These are phyloP conservation scores for Ganoderma boninense DNA, from an alignment of 1,284 basidiomycete genomes.

Conservation along the genomic window DNA sequence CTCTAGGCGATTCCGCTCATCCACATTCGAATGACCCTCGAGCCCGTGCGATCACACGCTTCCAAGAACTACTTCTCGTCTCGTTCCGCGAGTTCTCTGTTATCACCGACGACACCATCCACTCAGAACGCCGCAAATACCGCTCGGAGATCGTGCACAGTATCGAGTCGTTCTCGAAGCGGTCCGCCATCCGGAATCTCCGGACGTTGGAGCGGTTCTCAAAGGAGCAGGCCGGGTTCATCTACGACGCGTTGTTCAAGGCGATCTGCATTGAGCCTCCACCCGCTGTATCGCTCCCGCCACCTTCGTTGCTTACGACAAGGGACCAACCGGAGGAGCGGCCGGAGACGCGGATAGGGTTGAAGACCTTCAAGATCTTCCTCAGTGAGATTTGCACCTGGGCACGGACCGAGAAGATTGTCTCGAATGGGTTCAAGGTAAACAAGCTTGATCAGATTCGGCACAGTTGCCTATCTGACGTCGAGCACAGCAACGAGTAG, in stretches of 20 bases:
- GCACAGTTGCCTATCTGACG: slow-evolving; percentile 22
- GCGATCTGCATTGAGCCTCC: slow-evolving; percentile 85
- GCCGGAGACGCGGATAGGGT: slow-evolving; percentile 88
- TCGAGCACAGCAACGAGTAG: slow-evolving; percentile 71
- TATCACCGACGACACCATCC: slow-evolving; percentile 96
- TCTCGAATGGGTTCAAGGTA: slow-evolving; percentile 91
- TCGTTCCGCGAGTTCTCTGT: slow-evolving; percentile 98
- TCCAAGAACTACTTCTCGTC: slow-evolving; percentile 96
- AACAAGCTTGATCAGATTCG: slow-evolving; percentile 40
- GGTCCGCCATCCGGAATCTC: slow-evolving; percentile 93
- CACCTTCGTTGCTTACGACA: slow-evolving; percentile 59
- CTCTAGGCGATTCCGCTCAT: slow-evolving; percentile 94
- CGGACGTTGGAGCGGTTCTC: slow-evolving; percentile 83
- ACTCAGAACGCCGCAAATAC: slow-evolving; percentile 86
- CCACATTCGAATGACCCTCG: slow-evolving; percentile 90
- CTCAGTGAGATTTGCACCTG: slow-evolving; percentile 94
- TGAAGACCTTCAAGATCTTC: slow-evolving; percentile 90
- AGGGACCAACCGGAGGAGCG: slow-evolving; percentile 75
- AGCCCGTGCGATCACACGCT: slow-evolving; percentile 94
- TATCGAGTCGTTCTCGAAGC: slow-evolving; percentile 96
- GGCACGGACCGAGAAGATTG: slow-evolving; percentile 95
- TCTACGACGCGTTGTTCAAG: slow-evolving; percentile 93
- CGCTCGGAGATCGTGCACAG: slow-evolving; percentile 92
- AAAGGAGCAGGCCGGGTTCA: slow-evolving; percentile 89
- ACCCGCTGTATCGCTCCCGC: slow-evolving; percentile 54